These are phyloP conservation scores for Lagenaria siceraria DNA, from an alignment of 306 rosid species.

Conservation along the genomic window DNA sequence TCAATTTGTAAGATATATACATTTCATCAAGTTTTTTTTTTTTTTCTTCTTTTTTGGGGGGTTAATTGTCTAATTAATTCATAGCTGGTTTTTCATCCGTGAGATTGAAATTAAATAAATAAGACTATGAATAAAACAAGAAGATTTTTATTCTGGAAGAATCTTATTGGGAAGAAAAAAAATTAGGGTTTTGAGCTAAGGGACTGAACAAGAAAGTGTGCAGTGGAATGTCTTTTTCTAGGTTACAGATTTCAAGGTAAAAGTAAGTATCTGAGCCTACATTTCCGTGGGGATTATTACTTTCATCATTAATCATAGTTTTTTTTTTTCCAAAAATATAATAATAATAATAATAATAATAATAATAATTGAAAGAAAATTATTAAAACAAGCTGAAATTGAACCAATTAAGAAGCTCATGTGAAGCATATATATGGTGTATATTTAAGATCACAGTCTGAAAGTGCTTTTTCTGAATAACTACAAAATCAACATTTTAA, in stretches of 20 bases:
- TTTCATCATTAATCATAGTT: constrained; percentile 11
- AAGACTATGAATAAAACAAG: background rate
- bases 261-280: constrained; percentile 37
- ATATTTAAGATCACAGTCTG: background rate
- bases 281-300: constrained; percentile 65
- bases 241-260: constrained; percentile 32
- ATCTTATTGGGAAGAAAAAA: constrained; percentile 10
- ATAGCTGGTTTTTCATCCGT: background rate
- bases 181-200: constrained; percentile 34
- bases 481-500: background rate
- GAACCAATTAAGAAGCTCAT: background rate
- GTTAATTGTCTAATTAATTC: background rate
- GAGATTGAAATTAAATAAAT: background rate
- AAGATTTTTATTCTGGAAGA: constrained; percentile 1
- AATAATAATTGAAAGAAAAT: background rate
- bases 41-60: background rate
- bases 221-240: constrained; percentile 94
- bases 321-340: background rate
- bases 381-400: background rate
- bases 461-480: background rate
- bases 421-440: background rate
- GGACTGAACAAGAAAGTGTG: constrained; percentile 36
- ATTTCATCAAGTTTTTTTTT: background rate
- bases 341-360: no score
- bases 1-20: constrained; percentile 6